Base-by-base conservation (phyloP, 352 stramenopile genomes). In the Globisporangium cederbergense region DNA sequence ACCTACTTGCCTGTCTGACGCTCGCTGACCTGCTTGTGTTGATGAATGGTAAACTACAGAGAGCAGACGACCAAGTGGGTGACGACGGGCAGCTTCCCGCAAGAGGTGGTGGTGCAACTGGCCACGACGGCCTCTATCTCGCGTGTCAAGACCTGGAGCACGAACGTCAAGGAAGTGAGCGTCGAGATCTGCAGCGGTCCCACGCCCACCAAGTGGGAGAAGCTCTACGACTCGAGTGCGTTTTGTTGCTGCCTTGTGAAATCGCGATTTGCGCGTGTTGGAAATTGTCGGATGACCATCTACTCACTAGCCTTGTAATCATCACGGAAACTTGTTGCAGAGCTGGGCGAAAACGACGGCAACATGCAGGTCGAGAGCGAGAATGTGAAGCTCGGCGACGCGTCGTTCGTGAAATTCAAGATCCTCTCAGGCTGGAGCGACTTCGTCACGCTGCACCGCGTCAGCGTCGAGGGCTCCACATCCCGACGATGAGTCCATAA, bases 391-490 rank as follows among this genome's bases (percentile, higher is more conserved):
- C 73, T 83, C 2, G 85, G 79, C 0, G 83, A 92, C 59, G 83
- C 83, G 45, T 89, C 84, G 47, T 95, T 93, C 63, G 77, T 95
- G 63, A 91, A 90, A 64, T 88, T 95, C 59, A 89, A 88, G 62
- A 88, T 95, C 62, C 71, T 93, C 42, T 91, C 86, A 0, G 84
- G 86, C n/a, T 95, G 81, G 77, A 79, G 75, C 65, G 84, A 95
- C 60, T 95, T 95, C 60, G 84, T 89, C 25, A 60, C 75, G 28
- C 68, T 95, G 20, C 82, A 95, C 62, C 82, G 83, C 52, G 78
- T 95, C 20, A 90, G 81, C 52, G 86, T 95, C 40, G 82, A 95
- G 83, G 86, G 86, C 54, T 89, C 81, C 11, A 83, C 74, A 71
- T 88, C 64, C 42, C 61, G 70, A 32, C 62, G 64, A 58, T 62